These are phyloP conservation scores for Xylaria arbuscula DNA, from an alignment of 2,329 filamentous ascomycete genomes.

Conservation along the genomic window DNA sequence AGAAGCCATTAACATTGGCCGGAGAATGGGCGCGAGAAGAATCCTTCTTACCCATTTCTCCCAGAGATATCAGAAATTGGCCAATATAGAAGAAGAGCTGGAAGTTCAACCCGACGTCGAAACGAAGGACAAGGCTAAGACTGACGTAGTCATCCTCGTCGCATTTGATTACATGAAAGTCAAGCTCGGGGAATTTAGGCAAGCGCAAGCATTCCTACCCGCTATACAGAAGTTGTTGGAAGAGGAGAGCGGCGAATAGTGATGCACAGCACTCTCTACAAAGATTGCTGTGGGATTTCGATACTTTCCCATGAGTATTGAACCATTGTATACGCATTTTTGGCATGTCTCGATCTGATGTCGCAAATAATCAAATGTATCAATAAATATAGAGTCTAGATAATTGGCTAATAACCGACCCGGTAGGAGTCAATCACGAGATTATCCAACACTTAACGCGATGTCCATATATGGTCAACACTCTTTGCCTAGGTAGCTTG, in stretches of 20 bases:
- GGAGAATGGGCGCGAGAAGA: conserved; percentile 80
- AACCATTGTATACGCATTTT: too few relatives aligned
- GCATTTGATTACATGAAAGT: conserved; percentile 85
- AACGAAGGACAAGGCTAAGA: conserved; percentile 51
- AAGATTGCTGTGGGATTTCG: too few relatives aligned
- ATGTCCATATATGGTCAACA: neutral
- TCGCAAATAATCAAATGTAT: too few relatives aligned
- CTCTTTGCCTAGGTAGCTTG: too few relatives aligned
- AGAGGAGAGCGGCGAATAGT: conserved; percentile 14
- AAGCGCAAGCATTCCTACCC: conserved; percentile 50
- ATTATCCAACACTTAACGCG: too few relatives aligned
- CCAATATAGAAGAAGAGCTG: conserved; percentile 57
- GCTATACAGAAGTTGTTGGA: conserved; percentile 49
- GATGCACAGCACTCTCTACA: neutral
- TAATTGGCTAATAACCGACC: too few relatives aligned
- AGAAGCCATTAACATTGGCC: conserved; percentile 84
- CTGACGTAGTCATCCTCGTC: conserved; percentile 71
- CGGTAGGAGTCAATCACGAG: too few relatives aligned
- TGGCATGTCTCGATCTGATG: too few relatives aligned
- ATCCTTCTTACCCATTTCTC: conserved; percentile 94
- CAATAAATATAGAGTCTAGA: too few relatives aligned
- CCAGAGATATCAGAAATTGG: conserved; percentile 87
- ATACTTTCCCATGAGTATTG: too few relatives aligned
- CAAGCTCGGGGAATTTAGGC: conserved; percentile 53
- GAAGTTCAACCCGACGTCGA: conserved; percentile 43